Conservation (phyloP, 106 monocot species). For the Platanthera guangdongensis region DNA sequence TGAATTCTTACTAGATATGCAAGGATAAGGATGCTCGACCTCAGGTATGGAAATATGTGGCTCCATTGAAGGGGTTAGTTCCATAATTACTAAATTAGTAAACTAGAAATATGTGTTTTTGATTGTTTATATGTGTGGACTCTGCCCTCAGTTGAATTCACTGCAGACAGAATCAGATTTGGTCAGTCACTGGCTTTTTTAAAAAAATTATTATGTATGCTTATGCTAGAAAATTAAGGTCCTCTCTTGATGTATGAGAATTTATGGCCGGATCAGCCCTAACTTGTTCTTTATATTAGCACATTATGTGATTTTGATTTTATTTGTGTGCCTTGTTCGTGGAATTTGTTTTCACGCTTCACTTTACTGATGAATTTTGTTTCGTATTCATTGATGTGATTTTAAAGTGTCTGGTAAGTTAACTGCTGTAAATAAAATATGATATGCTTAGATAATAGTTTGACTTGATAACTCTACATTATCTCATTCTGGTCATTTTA, state of each 20-base stretch:
- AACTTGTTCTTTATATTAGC: not conserved
- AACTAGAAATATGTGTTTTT: no score
- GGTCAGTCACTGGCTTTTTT: not conserved
- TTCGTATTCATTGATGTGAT: not conserved
- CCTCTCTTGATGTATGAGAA: not conserved
- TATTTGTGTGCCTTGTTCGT: not conserved
- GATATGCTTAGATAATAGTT: not conserved
- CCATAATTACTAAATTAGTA: not conserved
- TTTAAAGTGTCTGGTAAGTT: not conserved
- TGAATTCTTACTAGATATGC: constrained; percentile 57
- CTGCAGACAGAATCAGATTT: no score
- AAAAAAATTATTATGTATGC: not conserved
- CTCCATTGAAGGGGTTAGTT: constrained; percentile 76
- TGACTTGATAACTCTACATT: not conserved
- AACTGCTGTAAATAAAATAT: not conserved
- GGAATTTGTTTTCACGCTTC: not conserved
- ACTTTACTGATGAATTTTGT: not conserved
- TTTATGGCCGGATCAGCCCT: not conserved
- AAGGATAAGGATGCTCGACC: constrained; percentile 75
- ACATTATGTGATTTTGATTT: not conserved
- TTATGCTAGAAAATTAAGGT: not conserved
- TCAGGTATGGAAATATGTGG: constrained; percentile 77
- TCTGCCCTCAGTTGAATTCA: no score
- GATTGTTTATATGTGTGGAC: no score
- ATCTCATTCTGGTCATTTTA: not conserved